Evolutionary conservation across 495 filamentous ascomycete genomes (phyloP), one percentile per base, ranked within the genome.

Genomic region (Talaromyces trachyspermus): DNA sequence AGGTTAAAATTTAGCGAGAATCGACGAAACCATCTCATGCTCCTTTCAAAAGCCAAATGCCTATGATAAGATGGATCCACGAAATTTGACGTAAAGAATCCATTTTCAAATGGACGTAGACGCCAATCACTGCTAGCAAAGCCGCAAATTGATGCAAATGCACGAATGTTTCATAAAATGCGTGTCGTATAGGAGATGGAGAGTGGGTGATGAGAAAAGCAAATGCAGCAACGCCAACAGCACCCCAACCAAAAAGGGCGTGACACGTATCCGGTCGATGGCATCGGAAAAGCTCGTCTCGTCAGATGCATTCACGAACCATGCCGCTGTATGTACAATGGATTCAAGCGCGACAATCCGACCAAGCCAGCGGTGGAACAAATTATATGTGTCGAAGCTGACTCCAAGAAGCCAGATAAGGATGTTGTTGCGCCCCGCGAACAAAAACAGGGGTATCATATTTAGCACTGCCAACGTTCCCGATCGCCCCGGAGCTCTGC

Each of bases 321-420:
- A 99, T 30, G 85, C 83, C 38, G 74, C 39, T 3, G 84, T 85
- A 59, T 97, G 92, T 10, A 81, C 71, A 39, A 95, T 33, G 4
- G 81, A 71, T 61, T 98, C 86, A 11, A 91, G 36, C 15, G 86
- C 81, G 5, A 94, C 79, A 18, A 95, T 81, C 15, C 92, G 85
- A 18, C 91, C 92, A 46, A 97, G 81, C 91, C 92, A 98, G 29
- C 92, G 83, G 63, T 98, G 92, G 23, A 97, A 66, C 22, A 96
- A 72, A 63, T 96, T 97, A 74, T 89, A 96, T 0, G 90, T 95
- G 68, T 98, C 94, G 65, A 95, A 98, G 62, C 87, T 91, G 65
- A 97, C 81, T 22, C 80, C 80, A 53, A 95, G 72, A 11, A 95
- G 63, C 5, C 71, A 60, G 51, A 95, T 95, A n/a, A 96, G 68